Percentiles rank a stretch among this genome's conserved stretches.
Conservation (phyloP, 2,329 filamentous ascomycete species). For the Colletotrichum chrysophilum region DNA sequence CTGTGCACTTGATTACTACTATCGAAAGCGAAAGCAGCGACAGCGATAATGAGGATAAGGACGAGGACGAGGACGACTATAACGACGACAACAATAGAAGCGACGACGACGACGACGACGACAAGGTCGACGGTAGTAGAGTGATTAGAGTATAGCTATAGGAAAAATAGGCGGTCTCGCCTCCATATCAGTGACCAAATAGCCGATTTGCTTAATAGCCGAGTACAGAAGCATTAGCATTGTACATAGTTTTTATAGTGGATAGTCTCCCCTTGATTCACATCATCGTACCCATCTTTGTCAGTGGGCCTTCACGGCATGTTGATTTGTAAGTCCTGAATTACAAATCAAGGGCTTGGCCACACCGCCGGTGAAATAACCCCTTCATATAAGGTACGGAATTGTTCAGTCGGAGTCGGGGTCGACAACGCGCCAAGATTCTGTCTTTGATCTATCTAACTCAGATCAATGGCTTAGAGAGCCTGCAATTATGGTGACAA, state of each 20-base stretch:
- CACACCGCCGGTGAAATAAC: neutral
- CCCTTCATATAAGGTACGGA: neutral
- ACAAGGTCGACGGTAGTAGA: too few species aligned
- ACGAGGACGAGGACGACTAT: too few species aligned
- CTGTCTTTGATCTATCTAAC: neutral
- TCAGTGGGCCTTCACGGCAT: neutral
- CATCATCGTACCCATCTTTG: neutral
- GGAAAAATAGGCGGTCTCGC: too few species aligned
- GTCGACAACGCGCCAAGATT: neutral
- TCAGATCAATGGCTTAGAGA: neutral
- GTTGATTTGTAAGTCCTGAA: neutral
- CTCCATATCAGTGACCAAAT: neutral
- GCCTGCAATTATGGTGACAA: neutral
- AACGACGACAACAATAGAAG: too few species aligned
- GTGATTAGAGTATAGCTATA: too few species aligned
- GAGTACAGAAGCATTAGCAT: neutral
- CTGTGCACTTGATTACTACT: too few species aligned
- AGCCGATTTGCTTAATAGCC: neutral
- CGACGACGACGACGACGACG: too few species aligned
- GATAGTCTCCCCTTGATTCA: neutral
- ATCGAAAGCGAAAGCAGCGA: too few species aligned
- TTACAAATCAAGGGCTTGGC: neutral
- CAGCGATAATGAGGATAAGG: too few species aligned
- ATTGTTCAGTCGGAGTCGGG: neutral
- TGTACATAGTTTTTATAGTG: neutral